Conservation (phyloP, 768 basidiomycete genomes). For the Coprinellus micaceus region DNA sequence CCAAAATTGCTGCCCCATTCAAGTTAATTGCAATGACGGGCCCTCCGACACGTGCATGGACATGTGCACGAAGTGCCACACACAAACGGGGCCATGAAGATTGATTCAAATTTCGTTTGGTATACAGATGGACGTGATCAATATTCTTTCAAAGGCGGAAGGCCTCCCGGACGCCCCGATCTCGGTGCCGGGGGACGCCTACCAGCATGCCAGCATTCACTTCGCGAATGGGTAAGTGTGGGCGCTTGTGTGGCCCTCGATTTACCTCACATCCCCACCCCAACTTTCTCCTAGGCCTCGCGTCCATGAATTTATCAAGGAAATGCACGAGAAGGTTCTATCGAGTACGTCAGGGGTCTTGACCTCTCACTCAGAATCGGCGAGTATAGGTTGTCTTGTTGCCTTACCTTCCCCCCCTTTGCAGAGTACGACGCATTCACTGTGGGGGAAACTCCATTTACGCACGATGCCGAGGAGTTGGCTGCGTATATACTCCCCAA, state of each 20-base stretch:
- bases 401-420: neutral
- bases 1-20: neutral
- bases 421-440: conserved; percentile 58
- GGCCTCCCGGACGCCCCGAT: conserved; percentile 68
- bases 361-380: neutral
- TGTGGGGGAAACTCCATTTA: conserved; percentile 63
- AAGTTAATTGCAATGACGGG: neutral
- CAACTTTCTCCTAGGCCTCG: conserved; percentile 40
- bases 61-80: no score
- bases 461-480: conserved; percentile 47
- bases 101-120: no score
- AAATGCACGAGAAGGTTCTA: conserved; percentile 62
- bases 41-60: no score
- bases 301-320: conserved; percentile 63
- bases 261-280: neutral
- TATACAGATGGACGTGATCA: conserved; percentile 67
- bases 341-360: conserved; percentile 39
- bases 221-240: conserved; percentile 56
- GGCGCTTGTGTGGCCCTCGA: neutral
- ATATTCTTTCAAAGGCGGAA: conserved; percentile 58
- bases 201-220: conserved; percentile 50
- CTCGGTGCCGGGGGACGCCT: conserved; percentile 43
- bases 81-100: no score
- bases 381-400: neutral
- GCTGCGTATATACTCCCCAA: conserved; percentile 53